These are phyloP conservation scores for Tetrahymena malaccensis DNA, from an alignment of 73 alveolate genomes.

Conservation along the genomic window DNA sequence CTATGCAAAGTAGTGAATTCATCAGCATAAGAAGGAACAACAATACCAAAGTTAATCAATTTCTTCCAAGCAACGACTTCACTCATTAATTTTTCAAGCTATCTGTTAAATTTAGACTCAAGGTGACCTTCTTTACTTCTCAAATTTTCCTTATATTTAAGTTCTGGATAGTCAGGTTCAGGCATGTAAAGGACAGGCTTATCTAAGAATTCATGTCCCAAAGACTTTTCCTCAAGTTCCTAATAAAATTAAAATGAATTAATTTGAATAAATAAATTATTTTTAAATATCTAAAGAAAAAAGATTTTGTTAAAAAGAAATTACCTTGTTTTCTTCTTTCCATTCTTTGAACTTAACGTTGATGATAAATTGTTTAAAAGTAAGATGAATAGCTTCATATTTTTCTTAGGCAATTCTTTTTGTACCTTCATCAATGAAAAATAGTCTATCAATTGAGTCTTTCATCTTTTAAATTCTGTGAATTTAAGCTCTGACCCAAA, in stretches of 20 bases:
- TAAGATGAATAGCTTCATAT: slow-evolving; percentile 49
- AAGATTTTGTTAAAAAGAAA: slow-evolving; percentile 1
- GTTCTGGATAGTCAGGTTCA: slow-evolving; percentile 23
- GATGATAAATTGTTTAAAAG: slow-evolving; percentile 65
- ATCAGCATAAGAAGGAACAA: slow-evolving; percentile 51
- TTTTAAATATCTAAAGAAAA: neutral
- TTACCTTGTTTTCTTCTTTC: slow-evolving; percentile 64
- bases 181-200: slow-evolving; percentile 12
- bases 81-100: slow-evolving; percentile 52
- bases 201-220: slow-evolving; percentile 17
- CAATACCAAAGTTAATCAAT: slow-evolving; percentile 66
- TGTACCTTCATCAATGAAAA: slow-evolving; percentile 35
- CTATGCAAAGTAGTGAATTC: slow-evolving; percentile 50
- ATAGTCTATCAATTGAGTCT: slow-evolving; percentile 35
- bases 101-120: slow-evolving; percentile 75
- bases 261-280: neutral
- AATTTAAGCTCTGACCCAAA: slow-evolving; percentile 72
- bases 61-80: slow-evolving; percentile 83
- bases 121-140: slow-evolving; percentile 41
- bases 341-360: slow-evolving; percentile 59
- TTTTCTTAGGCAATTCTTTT: slow-evolving; percentile 63
- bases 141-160: slow-evolving; percentile 9
- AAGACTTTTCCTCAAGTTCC: slow-evolving; percentile 23
- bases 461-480: slow-evolving; percentile 42
- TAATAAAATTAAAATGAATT: neutral